Conservation (phyloP, 495 filamentous ascomycete genomes). For the Lophiostoma macrostomum region DNA sequence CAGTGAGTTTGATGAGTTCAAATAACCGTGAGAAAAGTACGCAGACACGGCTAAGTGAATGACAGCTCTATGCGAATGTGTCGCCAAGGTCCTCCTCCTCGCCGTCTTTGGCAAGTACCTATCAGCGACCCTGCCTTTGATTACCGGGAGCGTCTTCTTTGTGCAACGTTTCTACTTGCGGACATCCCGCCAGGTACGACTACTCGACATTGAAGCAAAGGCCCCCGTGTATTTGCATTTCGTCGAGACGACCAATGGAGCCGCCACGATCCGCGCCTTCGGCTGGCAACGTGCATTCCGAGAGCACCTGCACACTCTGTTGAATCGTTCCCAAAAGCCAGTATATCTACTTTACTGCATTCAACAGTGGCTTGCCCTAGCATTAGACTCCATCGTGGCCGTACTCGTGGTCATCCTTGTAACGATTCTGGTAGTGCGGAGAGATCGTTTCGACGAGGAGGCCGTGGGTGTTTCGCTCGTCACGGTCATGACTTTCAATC, state of each 20-base stretch:
- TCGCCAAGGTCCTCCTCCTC: constrained; percentile 10
- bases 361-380: constrained; percentile 44
- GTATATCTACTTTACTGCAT: constrained; percentile 44
- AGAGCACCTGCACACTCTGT: constrained; percentile 17
- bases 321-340: constrained; percentile 43
- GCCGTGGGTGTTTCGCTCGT: constrained; percentile 19
- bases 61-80: constrained; percentile 5
- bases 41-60: constrained; percentile 3
- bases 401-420: constrained; percentile 33
- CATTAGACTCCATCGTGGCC: constrained; percentile 43
- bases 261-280: constrained; percentile 40
- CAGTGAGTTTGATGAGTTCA: neutral
- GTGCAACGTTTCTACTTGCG: constrained; percentile 56
- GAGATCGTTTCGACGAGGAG: neutral
- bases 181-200: constrained; percentile 55
- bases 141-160: constrained; percentile 37
- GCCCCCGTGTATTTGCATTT: constrained; percentile 47
- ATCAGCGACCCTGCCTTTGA: constrained; percentile 5
- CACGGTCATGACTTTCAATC: constrained; percentile 8
- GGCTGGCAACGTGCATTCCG: constrained; percentile 38
- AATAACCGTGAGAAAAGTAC: neutral
- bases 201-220: constrained; percentile 57
- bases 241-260: constrained; percentile 40
- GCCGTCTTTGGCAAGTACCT: constrained; percentile 9
- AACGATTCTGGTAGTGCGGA: constrained; percentile 1